A percentile compares a stretch with the other conserved stretches of the same genome.
Conservation (phyloP, 148 eudicot genomes). For the Arctostaphylos glauca region DNA sequence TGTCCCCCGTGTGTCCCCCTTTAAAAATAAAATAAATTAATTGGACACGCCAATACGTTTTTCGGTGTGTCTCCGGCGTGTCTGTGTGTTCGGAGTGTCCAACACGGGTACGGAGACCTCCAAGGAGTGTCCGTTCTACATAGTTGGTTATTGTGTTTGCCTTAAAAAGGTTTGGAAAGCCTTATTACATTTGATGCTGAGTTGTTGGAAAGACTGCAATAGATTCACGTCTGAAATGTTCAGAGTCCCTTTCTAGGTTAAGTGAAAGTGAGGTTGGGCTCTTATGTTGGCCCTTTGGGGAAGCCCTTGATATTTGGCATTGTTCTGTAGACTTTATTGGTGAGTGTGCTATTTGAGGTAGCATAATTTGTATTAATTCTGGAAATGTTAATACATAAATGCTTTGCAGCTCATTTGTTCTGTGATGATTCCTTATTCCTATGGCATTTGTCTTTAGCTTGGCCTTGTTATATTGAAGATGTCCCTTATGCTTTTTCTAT, state of each 20-base stretch:
- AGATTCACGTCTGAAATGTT: neutral
- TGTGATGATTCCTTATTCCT: neutral
- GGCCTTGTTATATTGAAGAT: neutral
- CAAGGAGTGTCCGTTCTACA: too few relatives aligned
- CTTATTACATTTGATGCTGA: neutral
- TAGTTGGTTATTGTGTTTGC: too few relatives aligned
- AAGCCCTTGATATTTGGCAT: too few relatives aligned
- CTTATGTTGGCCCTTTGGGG: neutral
- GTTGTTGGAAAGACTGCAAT: neutral
- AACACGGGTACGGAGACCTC: too few relatives aligned
- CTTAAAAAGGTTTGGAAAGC: neutral
- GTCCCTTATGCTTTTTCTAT: neutral
- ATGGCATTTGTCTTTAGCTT: neutral
- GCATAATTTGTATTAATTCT: neutral
- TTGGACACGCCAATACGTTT: too few relatives aligned
- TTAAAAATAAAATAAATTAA: too few relatives aligned
- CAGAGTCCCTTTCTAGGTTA: neutral
- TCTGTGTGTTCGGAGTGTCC: too few relatives aligned
- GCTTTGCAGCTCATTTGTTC: neutral
- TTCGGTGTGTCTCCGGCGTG: too few relatives aligned
- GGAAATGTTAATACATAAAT: neutral
- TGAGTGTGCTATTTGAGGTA: neutral
- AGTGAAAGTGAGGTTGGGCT: neutral
- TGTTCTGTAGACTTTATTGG: neutral
- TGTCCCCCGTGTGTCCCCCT: too few relatives aligned